A percentile compares a stretch with the other conserved stretches of the same genome.
Evolutionary conservation across 164 flowering plant genomes (phyloP).

Genomic region (Vitis amurensis): DNA sequence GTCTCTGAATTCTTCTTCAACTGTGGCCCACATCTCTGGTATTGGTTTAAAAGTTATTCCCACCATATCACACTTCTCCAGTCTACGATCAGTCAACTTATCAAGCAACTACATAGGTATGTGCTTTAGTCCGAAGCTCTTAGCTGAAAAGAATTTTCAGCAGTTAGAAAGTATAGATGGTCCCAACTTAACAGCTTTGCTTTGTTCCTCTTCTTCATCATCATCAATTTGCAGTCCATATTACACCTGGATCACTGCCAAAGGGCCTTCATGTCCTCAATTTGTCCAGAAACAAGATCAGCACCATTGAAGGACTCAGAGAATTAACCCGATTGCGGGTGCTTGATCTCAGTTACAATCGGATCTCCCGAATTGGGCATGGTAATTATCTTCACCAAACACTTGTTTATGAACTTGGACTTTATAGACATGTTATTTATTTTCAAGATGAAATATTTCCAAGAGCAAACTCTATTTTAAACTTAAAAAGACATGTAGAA

Average conservation of each 20-base stretch:
- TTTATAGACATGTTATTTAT: no score
- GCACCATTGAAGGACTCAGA: constrained; percentile 81
- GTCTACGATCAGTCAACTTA: constrained; percentile 79
- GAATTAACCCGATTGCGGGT: constrained; percentile 71
- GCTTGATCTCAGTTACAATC: constrained; percentile 92
- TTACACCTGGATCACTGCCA: constrained; percentile 80
- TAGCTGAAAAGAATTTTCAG: not conserved
- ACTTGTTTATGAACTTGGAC: not conserved
- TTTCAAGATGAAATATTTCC: no score
- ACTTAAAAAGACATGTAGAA: not conserved
- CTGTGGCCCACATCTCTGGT: constrained; percentile 75
- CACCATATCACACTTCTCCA: constrained; percentile 46
- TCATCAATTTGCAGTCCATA: constrained; percentile 54
- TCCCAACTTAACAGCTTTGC: not conserved
- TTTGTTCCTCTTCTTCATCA: constrained; percentile 4
- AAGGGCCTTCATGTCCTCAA: constrained; percentile 83
- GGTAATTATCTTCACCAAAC: constrained; percentile 40
- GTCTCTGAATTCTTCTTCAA: constrained; percentile 76
- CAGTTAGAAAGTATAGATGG: no score
- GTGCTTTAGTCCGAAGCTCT: not conserved
- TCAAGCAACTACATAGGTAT: constrained; percentile 83
- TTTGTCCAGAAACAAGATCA: constrained; percentile 87
- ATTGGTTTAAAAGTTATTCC: constrained; percentile 77
- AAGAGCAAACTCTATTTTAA: not conserved
- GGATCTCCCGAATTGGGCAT: constrained; percentile 77